phyloP scores from a whole-genome alignment of 441 rosid genomes.

The Erodium trifolium region DNA sequence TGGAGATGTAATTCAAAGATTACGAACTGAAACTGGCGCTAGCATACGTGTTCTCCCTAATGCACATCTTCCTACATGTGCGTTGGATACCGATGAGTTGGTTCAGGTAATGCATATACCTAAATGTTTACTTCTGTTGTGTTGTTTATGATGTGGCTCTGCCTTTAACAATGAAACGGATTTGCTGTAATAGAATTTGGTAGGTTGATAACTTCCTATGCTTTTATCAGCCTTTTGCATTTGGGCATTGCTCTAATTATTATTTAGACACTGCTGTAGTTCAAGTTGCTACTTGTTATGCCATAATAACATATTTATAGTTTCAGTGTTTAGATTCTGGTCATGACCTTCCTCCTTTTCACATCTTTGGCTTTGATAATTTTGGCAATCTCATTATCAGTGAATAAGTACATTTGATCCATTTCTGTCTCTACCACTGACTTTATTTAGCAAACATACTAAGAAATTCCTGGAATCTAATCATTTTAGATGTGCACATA shows the following conservation, averaged over 20 bases:
- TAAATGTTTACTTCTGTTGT: constrained; percentile 9
- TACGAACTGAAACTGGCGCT: constrained; percentile 50
- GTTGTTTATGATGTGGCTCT: neutral
- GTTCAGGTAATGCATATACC: constrained; percentile 37
- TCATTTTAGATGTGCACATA: neutral
- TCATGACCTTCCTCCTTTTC: neutral
- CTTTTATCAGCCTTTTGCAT: neutral
- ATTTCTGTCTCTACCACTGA: neutral
- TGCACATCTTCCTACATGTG: constrained; percentile 49
- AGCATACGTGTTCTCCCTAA: constrained; percentile 47
- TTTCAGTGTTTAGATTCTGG: neutral
- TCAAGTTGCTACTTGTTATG: neutral
- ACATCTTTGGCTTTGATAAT: neutral
- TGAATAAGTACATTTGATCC: neutral
- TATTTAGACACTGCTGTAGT: neutral
- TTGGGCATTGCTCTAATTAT: neutral
- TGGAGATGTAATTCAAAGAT: constrained; percentile 48
- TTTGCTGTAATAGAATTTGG: neutral
- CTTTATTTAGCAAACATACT: neutral
- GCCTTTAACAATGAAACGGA: neutral
- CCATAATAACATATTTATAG: neutral
- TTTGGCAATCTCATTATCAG: neutral
- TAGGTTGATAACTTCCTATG: neutral
- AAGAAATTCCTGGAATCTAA: neutral
- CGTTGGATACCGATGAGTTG: constrained; percentile 45